Evolutionary conservation across 108 stramenopile species (phyloP).

Genomic region (Cyclostephanos tholiformis): DNA sequence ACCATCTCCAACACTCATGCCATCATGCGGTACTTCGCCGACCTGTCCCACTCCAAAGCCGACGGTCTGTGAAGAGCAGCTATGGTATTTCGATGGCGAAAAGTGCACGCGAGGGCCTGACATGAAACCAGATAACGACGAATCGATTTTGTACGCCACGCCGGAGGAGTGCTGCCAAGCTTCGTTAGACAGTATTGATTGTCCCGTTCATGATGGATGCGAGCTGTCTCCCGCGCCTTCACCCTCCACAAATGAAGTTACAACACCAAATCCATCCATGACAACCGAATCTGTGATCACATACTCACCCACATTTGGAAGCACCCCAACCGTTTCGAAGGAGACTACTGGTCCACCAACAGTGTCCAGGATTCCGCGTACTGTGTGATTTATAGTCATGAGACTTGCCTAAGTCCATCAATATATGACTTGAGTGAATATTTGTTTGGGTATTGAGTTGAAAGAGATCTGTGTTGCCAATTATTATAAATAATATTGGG

Average conservation of each 20-base stretch:
- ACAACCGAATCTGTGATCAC: too few species aligned
- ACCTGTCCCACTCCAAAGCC: background rate
- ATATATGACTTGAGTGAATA: too few species aligned
- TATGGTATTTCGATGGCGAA: constrained; percentile 2
- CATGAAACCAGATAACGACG: too few species aligned
- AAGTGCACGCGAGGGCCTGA: background rate
- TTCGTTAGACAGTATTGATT: background rate
- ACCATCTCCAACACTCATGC: too few species aligned
- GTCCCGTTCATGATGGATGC: background rate
- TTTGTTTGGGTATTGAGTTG: too few species aligned
- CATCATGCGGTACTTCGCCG: constrained; percentile 1
- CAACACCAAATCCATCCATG: background rate
- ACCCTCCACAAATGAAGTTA: too few species aligned
- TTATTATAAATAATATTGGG: too few species aligned
- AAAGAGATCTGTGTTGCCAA: too few species aligned
- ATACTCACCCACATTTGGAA: background rate
- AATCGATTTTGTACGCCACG: background rate
- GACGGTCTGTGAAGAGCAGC: background rate
- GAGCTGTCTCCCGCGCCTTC: background rate
- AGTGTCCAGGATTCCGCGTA: background rate
- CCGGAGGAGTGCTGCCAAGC: constrained; percentile 2
- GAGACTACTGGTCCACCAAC: background rate
- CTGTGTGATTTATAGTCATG: background rate
- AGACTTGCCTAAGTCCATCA: too few species aligned
- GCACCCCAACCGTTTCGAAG: background rate